Base-by-base conservation (phyloP, 352 stramenopile species). In the Phytophthora constricta region DNA sequence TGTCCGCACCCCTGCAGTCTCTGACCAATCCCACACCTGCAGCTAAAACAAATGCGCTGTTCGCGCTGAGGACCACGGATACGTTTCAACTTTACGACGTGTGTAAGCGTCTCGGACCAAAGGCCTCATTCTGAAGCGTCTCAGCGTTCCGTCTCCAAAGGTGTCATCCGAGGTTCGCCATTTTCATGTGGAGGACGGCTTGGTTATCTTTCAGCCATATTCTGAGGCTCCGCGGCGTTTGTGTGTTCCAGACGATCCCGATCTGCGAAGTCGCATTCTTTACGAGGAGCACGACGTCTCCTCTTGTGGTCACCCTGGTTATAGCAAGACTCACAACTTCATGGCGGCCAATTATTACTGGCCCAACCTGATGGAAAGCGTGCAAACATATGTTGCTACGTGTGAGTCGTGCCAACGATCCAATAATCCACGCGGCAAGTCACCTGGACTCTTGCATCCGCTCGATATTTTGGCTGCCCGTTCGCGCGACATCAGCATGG, bases 401-500 rank as follows among this genome's bases (percentile, higher is more conserved):
- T 69, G 65, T 45, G 58, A 68, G 17, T 54, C 58, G 3, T 68
- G 51, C 22, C 65, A 74, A 16, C 54, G 39, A 10, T 33, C 28
- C 10, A 74, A 69, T 14, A 41, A 57, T 7, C 45, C 42, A 2
- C 65, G 60, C 8, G 37, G 39, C 1, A 52, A 55, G 14, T 5
- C 58, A 16, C 10, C 46, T 3, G 52, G 52, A 1, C 28, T 64
- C 7, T 34, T 68, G 10, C 27, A 52, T 31, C 65, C 43, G 11
- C 22, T 68, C 1, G 59, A 68, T 13, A 45, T 72, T 25, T 45
- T 46, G 1, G 25, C 8, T 0, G 42, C 27, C 5, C 45, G 65
- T 0, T 69, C 52, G 54, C 28, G 39, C 26, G 41, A 68, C 27
- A 69, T 69, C 37, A 63, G 49, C 20, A 68, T 68, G 57, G 42